Percentiles rank a stretch among this genome's conserved stretches.
phyloP scores from a whole-genome alignment of 345 rosid species.

The Clarkia xantiana region DNA sequence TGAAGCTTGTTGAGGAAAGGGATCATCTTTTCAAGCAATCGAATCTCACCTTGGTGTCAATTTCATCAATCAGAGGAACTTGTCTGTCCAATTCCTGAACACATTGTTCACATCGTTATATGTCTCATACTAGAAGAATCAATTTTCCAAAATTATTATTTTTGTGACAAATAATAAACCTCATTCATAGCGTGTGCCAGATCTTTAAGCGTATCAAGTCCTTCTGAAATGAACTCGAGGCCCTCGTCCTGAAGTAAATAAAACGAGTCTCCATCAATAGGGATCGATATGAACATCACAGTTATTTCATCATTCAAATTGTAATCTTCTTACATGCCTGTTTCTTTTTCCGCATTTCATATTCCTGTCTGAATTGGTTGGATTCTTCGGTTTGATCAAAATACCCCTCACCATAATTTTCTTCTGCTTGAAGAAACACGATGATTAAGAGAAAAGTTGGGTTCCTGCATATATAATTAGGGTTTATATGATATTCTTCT shows the following conservation, averaged over 20 bases:
- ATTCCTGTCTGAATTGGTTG: slow-evolving; percentile 49
- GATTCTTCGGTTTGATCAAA: slow-evolving; percentile 62
- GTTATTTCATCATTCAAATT: too few species aligned
- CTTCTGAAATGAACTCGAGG: slow-evolving; percentile 42
- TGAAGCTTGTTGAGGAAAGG: neutral
- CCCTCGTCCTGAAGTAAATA: slow-evolving; percentile 33
- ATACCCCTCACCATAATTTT: slow-evolving; percentile 26
- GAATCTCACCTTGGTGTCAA: slow-evolving; percentile 54
- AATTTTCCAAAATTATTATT: neutral
- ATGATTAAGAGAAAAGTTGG: too few species aligned
- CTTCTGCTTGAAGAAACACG: slow-evolving; percentile 21
- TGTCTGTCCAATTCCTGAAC: slow-evolving; percentile 68
- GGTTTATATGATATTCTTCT: neutral
- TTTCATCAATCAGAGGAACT: slow-evolving; percentile 71
- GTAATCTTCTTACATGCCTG: slow-evolving; percentile 39
- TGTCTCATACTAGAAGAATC: neutral
- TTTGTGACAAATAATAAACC: slow-evolving; percentile 25
- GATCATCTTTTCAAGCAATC: neutral
- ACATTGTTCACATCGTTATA: neutral
- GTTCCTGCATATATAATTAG: too few species aligned
- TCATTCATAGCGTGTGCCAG: slow-evolving; percentile 60
- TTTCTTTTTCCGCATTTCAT: slow-evolving; percentile 65
- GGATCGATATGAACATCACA: too few species aligned
- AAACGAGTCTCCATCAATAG: too few species aligned
- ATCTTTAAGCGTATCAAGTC: slow-evolving; percentile 29